Evolutionary conservation across 2,329 filamentous ascomycete species (phyloP).

Genomic region (Pseudogymnoascus sp.): DNA sequence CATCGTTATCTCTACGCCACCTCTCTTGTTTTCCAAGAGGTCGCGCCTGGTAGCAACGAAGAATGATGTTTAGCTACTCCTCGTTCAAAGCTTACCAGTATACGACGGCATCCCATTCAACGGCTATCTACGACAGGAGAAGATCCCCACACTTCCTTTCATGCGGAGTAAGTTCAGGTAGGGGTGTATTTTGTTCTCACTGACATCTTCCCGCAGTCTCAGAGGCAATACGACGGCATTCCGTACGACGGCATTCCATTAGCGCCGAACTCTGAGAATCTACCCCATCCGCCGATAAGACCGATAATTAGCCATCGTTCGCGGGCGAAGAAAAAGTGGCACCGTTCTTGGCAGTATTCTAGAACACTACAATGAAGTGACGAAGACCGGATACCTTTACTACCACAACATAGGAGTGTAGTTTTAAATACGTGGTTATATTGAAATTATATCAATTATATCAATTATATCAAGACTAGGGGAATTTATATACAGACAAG

Average conservation of each 20-base stretch:
- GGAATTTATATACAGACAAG: too few relatives aligned
- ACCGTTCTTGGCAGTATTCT: too few relatives aligned
- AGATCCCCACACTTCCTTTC: neutral
- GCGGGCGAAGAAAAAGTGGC: too few relatives aligned
- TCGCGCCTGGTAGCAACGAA: neutral
- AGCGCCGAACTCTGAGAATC: too few relatives aligned
- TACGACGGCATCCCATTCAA: neutral
- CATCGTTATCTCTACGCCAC: neutral
- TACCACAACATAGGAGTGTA: too few relatives aligned
- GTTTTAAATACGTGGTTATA: too few relatives aligned
- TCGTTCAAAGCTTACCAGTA: neutral
- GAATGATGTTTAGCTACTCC: neutral
- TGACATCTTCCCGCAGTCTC: neutral
- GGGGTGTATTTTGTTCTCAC: neutral
- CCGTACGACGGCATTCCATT: neutral
- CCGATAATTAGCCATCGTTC: too few relatives aligned
- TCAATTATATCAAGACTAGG: too few relatives aligned
- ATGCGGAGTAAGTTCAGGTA: neutral
- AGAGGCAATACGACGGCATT: neutral
- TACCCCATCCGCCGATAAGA: too few relatives aligned
- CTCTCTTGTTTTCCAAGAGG: neutral
- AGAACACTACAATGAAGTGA: too few relatives aligned
- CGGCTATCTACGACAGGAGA: neutral
- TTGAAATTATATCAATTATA: too few relatives aligned
- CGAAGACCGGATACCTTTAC: too few relatives aligned